Base-by-base conservation (phyloP, 352 stramenopile genomes). In the Pythium folliculosum region DNA sequence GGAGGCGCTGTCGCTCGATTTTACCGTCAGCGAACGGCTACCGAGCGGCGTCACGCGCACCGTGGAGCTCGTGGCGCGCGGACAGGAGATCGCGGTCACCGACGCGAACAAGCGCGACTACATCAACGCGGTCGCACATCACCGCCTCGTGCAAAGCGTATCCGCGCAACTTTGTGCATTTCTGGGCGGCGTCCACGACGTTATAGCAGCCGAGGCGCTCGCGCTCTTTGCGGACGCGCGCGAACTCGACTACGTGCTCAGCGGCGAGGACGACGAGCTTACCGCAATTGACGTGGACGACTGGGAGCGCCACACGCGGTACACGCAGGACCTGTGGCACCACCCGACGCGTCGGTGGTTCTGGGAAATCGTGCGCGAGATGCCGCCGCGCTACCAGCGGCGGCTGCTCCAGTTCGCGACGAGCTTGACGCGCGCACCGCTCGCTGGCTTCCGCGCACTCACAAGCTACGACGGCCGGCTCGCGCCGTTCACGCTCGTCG, bases 81-180 rank as follows among this genome's bases (percentile, higher is more conserved):
- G 79, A 56, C 65, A 69, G 27, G 69, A 82, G 30, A 54, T 98
- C 35, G 72, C 84, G 6, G 91, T 99, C 6, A 98, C 88, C 5
- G 95, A 98, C 60, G 87, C 91, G 44, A 99, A 99, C 81, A 91
- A 98, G 47, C 80, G 82, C 8, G 83, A 97, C 69, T 99, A 97
- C 69, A 67, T 98, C 21, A 82, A 97, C 53, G 80, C 86, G 23
- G 85, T 82, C 40, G 83, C 97, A 21, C 92, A 96, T 66, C 96
- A 98, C 73, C 76, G 83, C 40, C 65, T 98, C 13, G 74, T 97
- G 54, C 88, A 88, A 47, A 75, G 88, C 21, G 85, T 97, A 21
- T 84, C 91, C 59, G 38, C 60, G 13, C 85, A 94, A 71, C 67
- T 94, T 5, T 50, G 60, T 38, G 61, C 77, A n/a, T 84, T 98